These are phyloP conservation scores for Leishmania amazonensis DNA, from an alignment of 208 protist species.

Conservation along the genomic window DNA sequence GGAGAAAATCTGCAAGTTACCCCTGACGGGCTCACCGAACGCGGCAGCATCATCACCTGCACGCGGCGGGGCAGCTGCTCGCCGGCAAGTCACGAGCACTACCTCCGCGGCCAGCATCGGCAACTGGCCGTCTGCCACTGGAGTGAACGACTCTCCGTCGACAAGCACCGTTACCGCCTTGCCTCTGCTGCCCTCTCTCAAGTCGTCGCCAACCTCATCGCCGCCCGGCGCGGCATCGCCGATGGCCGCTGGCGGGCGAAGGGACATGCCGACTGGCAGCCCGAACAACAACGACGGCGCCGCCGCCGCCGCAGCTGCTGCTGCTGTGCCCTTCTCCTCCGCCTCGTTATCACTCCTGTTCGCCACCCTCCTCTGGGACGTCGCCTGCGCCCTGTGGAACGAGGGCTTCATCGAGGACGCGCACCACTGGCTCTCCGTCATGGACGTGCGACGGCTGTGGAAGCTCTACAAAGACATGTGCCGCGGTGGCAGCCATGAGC, in stretches of 20 bases:
- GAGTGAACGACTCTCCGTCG: not conserved
- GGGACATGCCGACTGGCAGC: not conserved
- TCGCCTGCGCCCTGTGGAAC: constrained; percentile 56
- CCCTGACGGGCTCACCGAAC: constrained; percentile 1
- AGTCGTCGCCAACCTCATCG: constrained; percentile 15
- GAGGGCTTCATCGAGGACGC: constrained; percentile 60
- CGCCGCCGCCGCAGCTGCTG: not conserved
- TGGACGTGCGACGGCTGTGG: constrained; percentile 45
- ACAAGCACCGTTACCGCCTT: not conserved
- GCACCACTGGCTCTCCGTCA: constrained; percentile 50
- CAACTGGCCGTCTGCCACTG: not conserved
- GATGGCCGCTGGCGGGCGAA: not conserved
- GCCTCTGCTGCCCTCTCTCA: constrained; percentile 18
- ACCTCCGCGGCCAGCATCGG: not conserved
- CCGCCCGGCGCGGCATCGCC: constrained; percentile 1
- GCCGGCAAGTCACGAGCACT: not conserved
- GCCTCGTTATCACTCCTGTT: constrained; percentile 34
- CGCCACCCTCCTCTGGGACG: constrained; percentile 59
- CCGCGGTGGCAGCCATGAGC: not conserved
- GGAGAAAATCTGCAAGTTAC: constrained; percentile 27
- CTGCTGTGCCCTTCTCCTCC: constrained; percentile 18
- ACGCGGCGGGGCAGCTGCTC: not conserved
- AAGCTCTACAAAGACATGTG: constrained; percentile 15
- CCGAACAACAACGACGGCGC: not conserved
- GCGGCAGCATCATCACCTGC: not conserved